Evolutionary conservation across 768 basidiomycete species (phyloP), one percentile per base, ranked within the genome.

Genomic region (Suillus luteus): DNA sequence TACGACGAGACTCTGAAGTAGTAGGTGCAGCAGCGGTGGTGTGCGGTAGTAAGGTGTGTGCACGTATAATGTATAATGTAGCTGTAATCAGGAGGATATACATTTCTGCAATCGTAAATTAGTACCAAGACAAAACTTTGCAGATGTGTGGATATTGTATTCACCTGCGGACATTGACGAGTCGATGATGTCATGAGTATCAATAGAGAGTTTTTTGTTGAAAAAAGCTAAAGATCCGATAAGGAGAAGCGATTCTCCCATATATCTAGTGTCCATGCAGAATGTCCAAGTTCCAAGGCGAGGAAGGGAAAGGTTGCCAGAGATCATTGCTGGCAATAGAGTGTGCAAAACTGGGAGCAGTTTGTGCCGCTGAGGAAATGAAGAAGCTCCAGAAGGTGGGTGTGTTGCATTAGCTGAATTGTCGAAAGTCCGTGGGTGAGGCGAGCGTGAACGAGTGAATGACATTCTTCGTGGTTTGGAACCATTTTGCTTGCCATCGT

Each of bases 391-490:
- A 15, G 61, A 74, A 63, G 57, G 76, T 64, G 65, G 78, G 75
- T 66, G 77, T 68, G 76, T 72, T 15, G 76, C 73, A 46, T 81
- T 83, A 37, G 66, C 67, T 9, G 76, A 67, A 55, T 75, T 69
- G 54, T 70, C 71, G 31, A 71, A 72, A 5, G 72, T 68, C 48
- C 78, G 76, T 15, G 85, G 72, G 12, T 80, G 83, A 48, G 91
- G 90, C 1, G 91, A 91, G 24, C 85, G 85, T 8, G 91, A 91
- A n/a, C 90, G 87, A 43, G 89, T 86, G 69, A 92, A 90, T 1
- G 85, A 72, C 55, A 77, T 76, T 59, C 82, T 80, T 59, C 72
- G 78, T 48, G 71, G 78, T 57, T 67, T 70, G 24, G 79, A 71
- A 8, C 78, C 73, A 40, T 71, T 75, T 71, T 65, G 66, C 71